A percentile compares a stretch with the other conserved stretches of the same genome.
These are phyloP conservation scores for Ophiocordyceps sinensis DNA, from an alignment of 2,329 filamentous ascomycete species.

Conservation along the genomic window DNA sequence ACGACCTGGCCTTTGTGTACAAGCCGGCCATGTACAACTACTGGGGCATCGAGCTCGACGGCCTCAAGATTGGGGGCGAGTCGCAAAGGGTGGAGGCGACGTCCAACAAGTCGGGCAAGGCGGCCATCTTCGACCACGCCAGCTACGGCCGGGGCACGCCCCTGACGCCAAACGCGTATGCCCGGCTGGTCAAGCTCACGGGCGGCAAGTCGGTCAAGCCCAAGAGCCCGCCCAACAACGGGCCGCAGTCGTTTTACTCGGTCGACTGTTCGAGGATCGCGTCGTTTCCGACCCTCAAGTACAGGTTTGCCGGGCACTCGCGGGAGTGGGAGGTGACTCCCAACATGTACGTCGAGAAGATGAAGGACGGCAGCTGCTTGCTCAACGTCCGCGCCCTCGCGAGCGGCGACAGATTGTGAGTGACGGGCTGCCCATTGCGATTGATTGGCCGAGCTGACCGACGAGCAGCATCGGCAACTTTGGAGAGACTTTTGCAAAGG, in stretches of 20 bases:
- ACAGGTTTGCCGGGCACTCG: slow-evolving; percentile 5
- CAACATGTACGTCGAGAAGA: slow-evolving; percentile 6
- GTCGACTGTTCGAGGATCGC: slow-evolving; percentile 5
- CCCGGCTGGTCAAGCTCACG: slow-evolving; percentile 5
- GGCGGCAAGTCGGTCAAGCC: slow-evolving; percentile 3
- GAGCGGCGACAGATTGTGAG: slow-evolving; percentile 6
- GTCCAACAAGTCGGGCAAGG: slow-evolving; percentile 5
- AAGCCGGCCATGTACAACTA: slow-evolving; percentile 7
- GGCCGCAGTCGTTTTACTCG: slow-evolving; percentile 5
- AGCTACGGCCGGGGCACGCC: slow-evolving; percentile 6
- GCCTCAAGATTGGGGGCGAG: slow-evolving; percentile 6
- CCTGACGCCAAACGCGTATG: slow-evolving; percentile 6
- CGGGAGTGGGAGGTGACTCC: slow-evolving; percentile 5
- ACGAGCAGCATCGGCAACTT: slow-evolving; percentile 7
- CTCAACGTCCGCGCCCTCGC: slow-evolving; percentile 7
- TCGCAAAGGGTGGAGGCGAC: slow-evolving; percentile 5
- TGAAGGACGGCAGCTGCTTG: slow-evolving; percentile 5
- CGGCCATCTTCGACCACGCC: slow-evolving; percentile 8
- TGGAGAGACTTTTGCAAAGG: slow-evolving; percentile 8
- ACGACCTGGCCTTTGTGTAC: slow-evolving; percentile 7
- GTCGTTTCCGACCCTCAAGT: slow-evolving; percentile 4
- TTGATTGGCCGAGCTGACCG: background rate
- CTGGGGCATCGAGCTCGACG: slow-evolving; percentile 6
- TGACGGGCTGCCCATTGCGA: background rate
- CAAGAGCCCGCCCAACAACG: slow-evolving; percentile 7